Evolutionary conservation across 2,329 filamentous ascomycete species (phyloP).

Genomic region (Triangularia verruculosa): DNA sequence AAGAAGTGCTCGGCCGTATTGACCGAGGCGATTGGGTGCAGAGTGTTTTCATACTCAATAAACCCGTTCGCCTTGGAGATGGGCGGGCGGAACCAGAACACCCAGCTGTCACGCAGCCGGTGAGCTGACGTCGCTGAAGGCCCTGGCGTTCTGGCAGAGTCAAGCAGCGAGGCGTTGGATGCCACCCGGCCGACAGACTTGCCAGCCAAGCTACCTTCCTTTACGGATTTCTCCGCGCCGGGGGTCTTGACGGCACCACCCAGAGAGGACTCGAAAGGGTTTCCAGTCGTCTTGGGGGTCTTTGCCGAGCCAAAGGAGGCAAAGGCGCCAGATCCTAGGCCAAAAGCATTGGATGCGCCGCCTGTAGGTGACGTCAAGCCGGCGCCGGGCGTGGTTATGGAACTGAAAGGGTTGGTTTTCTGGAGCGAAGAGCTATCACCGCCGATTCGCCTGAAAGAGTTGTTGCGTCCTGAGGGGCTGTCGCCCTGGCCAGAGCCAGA

Average conservation of each 20-base stretch:
- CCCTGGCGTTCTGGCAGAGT: slow-evolving; percentile 40
- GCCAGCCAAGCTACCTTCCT: slow-evolving; percentile 39
- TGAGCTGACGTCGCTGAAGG: slow-evolving; percentile 46
- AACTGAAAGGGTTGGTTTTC: slow-evolving; percentile 72
- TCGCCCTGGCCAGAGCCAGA: slow-evolving; percentile 54
- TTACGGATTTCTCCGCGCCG: slow-evolving; percentile 62
- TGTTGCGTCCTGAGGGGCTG: slow-evolving; percentile 54
- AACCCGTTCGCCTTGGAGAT: slow-evolving; percentile 89
- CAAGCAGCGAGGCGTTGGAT: slow-evolving; percentile 47
- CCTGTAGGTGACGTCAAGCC: slow-evolving; percentile 72
- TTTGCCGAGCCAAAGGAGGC: slow-evolving; percentile 89
- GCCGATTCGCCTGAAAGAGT: slow-evolving; percentile 71
- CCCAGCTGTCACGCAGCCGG: slow-evolving; percentile 81
- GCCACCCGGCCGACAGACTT: slow-evolving; percentile 34
- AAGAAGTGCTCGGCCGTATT: slow-evolving; percentile 87
- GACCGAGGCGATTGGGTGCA: slow-evolving; percentile 80
- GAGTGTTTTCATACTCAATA: slow-evolving; percentile 93
- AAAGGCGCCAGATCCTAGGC: slow-evolving; percentile 90
- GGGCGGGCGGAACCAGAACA: slow-evolving; percentile 95
- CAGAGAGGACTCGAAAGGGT: slow-evolving; percentile 74
- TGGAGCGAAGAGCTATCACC: slow-evolving; percentile 71
- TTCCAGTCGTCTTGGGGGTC: slow-evolving; percentile 80
- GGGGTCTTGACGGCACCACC: slow-evolving; percentile 50
- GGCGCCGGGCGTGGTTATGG: slow-evolving; percentile 66
- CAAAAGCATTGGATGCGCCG: slow-evolving; percentile 83